Base-by-base conservation (phyloP, 495 filamentous ascomycete species). In the Hypoxylon perforatum region DNA sequence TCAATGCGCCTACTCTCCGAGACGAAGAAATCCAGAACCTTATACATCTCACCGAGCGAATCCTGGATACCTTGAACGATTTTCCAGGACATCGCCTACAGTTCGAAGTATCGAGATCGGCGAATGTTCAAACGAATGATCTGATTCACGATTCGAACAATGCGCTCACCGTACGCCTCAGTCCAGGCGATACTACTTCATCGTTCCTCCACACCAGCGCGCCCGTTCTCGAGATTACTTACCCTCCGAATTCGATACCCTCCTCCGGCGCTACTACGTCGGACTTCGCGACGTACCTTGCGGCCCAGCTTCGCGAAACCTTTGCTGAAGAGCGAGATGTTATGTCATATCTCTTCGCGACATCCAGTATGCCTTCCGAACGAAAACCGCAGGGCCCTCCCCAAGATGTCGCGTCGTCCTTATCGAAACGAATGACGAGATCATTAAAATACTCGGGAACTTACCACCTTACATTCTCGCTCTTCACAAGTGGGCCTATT, bases 401-500 rank as follows among this genome's bases (percentile, higher is more conserved):
- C 2, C 75, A 78, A 54, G 76, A 81, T 35, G 62, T 76, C 3
- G 73, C 77, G 55, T 80, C 83, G 19, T 75, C 83, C 6, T 73
- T 87, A 1, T 74, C 81, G 9, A 85, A 85, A 70, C 80, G 80
- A 57, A 89, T 90, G 57, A 92, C 92, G 1, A 80, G 93, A 52
- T 92, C 94, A 3, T 83, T 97, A 67, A 96, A 94, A 73, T 97
- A 97, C 73, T 89, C 94, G 12, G 87, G 94, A 15, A 97, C 92
- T 8, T 99, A 99, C 73, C 95, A 99, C 71, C 80, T 99, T 2
- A 96, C 95, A 2, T 96, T 99, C 73, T 98, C 96, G 1, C 83
- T 99, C 0, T 98, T 99, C 70, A 94, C 92, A 0, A 89, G 91
- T 10, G 87, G 86, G 5, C 83, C 88, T 1, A 73, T 81, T 8